Evolutionary conservation across 768 basidiomycete species (phyloP), one percentile per base, ranked within the genome.

Genomic region (Phanerochaete carnosa): DNA sequence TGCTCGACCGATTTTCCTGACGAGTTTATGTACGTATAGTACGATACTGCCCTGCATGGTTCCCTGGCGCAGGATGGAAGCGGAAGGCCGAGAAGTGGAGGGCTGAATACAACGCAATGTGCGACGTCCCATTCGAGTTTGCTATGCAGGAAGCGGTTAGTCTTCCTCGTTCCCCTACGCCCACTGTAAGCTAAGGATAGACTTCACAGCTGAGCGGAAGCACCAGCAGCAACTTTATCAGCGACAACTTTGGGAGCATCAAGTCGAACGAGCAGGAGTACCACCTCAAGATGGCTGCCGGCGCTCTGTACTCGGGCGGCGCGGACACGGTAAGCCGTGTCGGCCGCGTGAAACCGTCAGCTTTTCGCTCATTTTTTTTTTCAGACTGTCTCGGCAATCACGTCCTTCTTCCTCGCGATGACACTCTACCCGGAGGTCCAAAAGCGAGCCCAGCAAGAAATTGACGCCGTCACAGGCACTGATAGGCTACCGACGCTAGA

Each of bases 241-340:
- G 73, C 28, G 81, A 79, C 64, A 71, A 74, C 15, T 65, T 84
- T 30, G 80, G 71, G 47, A 69, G 78, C 53, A 68, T 70, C 47
- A 66, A 65, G 28, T 78, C 29, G 7, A 16, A 72, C 2, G 83
- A 87, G 61, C 85, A 88, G 61, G 85, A 88, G 60, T 72, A 78
- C 56, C 80, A 84, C 62, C 75, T 90, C 60, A 89, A 87, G 69
- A 88, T 87, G 85, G 83, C 86, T 45, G 77, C 72, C 29, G 60
- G 63, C 16, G 68, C 72, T 8, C 35, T 71, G 39, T 65, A 68
- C 28, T 60, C 64, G 23, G 64, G 72, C n/a, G 79, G 74, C 29
- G 73, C 72, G 13, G 75, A 77, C 57, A 79, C 79, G 52, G 79
- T 78, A 53, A n/a, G 73, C 62, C 45, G 19, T 7, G n/a, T 19